Evolutionary conservation across 2,329 filamentous ascomycete genomes (phyloP).

Genomic region (Sporothrix pseudoabietina): DNA sequence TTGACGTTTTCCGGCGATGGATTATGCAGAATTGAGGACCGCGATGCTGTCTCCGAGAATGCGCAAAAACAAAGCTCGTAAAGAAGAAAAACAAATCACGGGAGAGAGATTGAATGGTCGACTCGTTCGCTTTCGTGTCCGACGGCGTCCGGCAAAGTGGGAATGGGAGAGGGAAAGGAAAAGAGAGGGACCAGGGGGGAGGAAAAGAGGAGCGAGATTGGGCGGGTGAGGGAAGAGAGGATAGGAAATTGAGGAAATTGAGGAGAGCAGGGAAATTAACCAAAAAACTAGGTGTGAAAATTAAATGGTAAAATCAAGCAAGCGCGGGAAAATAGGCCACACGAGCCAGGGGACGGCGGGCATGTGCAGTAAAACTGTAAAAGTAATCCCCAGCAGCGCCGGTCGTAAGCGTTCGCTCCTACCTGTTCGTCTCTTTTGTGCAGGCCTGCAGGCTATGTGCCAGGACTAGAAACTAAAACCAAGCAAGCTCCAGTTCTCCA

Average conservation of each 20-base stretch:
- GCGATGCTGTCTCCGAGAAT: constrained; percentile 10
- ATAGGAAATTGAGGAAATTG: not conserved
- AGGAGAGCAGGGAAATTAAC: constrained; percentile 30
- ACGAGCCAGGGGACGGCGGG: constrained; percentile 3
- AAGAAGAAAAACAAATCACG: constrained; percentile 1
- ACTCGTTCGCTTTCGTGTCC: constrained; percentile 23
- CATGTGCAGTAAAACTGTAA: constrained; percentile 19
- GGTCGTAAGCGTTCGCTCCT: not conserved
- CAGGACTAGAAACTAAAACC: not conserved
- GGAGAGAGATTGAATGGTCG: constrained; percentile 3
- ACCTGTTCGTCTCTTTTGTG: no score
- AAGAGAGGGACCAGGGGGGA: not conserved
- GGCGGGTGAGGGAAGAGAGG: not conserved
- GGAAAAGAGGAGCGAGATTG: constrained; percentile 13
- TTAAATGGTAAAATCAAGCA: constrained; percentile 26
- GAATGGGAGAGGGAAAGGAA: constrained; percentile 5
- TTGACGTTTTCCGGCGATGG: not conserved
- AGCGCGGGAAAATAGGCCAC: constrained; percentile 22
- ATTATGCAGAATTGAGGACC: not conserved
- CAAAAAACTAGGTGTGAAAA: constrained; percentile 1
- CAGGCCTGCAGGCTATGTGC: constrained; percentile 1
- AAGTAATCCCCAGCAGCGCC: constrained; percentile 17
- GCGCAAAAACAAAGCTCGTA: not conserved
- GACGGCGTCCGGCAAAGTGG: constrained; percentile 15
- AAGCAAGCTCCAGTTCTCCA: constrained; percentile 15